phyloP scores from a whole-genome alignment of 2,329 filamentous ascomycete genomes.

The Daldinia eschscholtzii region DNA sequence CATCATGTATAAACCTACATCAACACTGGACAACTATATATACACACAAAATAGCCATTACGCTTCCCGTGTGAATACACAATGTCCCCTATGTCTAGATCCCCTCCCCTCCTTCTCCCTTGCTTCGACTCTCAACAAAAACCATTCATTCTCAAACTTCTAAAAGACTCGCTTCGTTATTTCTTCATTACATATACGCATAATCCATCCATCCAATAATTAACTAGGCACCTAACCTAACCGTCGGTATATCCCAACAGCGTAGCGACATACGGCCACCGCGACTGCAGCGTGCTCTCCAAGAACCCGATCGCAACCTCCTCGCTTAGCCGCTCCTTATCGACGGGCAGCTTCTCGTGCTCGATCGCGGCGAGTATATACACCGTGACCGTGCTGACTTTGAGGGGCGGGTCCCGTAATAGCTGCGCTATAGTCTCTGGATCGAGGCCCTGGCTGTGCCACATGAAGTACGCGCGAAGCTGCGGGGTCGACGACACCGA shows the following conservation, averaged over 20 bases:
- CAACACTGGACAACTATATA: neutral
- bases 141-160: neutral
- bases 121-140: neutral
- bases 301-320: slow-evolving; percentile 59
- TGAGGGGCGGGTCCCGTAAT: slow-evolving; percentile 71
- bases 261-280: slow-evolving; percentile 15
- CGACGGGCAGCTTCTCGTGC: slow-evolving; percentile 64
- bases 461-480: slow-evolving; percentile 73
- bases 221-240: too few relatives aligned
- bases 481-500: slow-evolving; percentile 45
- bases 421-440: slow-evolving; percentile 65
- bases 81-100: neutral
- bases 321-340: slow-evolving; percentile 58
- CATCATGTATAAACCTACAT: neutral
- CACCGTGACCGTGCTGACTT: slow-evolving; percentile 64
- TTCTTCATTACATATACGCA: neutral
- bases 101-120: neutral
- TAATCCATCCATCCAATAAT: neutral
- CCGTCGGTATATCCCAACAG: neutral
- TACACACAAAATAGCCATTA: neutral
- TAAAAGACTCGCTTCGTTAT: neutral
- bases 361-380: slow-evolving; percentile 71
- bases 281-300: neutral
- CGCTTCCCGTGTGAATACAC: neutral
- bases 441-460: slow-evolving; percentile 67